Base-by-base conservation (phyloP, 1,139 yeast genomes). In the Geotrichum reessii region DNA sequence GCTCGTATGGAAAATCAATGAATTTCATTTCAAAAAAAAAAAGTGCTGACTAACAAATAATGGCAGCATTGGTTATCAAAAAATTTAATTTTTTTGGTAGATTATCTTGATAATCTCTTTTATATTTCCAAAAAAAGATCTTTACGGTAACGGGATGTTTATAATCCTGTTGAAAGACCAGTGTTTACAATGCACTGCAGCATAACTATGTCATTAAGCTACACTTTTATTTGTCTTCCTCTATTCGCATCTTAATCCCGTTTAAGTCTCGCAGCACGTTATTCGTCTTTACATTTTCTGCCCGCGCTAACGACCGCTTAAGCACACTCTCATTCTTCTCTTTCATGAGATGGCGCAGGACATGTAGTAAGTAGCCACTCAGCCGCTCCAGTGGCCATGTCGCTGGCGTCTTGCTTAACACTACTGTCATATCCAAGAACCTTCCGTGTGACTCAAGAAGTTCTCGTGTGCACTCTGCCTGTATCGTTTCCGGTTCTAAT, bases 301-400 rank as follows among this genome's bases (percentile, higher is more conserved):
- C 63, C 27, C 72, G 61, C 7, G 72, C 63, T 40, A 69, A 59
- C 21, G 69, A 61, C 49, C 68, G 61, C 44, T 52, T 50, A 50
- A 69, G 33, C 3, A 59, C 55, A 51, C 67, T 64, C 52, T 61
- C 61, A 44, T 62, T 67, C 56, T 66, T 68, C 21, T 64, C 65
- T 31, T 61, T 62, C 44, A 63, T 50, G 19, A 65, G 25, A 28
- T 58, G 54, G n/a, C 69, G 63, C 49, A 69, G 60, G 21, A 64
- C 63, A 22, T 61, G 61, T 12, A 56, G 53, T 47, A 73, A 58
- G 53, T 67, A 73, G n/a, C 63, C 68, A 25, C 65, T 63, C 19
- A 74, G 58, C 37, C 66, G 59, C 55, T 71, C 74, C 47, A 73
- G 62, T 2, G 75, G 71, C 77, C 77, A 74, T n/a, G 65, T 56